phyloP scores from a whole-genome alignment of 495 filamentous ascomycete species.

The Lophiotrema nucula region DNA sequence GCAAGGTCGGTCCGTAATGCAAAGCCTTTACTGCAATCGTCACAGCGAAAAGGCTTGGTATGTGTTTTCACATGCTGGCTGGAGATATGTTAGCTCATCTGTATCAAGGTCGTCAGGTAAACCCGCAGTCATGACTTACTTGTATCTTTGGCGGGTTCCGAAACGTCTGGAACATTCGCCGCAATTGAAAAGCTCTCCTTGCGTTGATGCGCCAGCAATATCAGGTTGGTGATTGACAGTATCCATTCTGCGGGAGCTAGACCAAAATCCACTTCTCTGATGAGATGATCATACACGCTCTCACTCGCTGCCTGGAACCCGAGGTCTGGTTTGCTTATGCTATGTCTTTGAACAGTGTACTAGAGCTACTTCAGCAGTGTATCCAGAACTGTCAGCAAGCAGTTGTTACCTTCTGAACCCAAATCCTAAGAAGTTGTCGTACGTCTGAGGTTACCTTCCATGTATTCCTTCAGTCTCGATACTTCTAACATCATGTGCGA shows the following conservation, averaged over 20 bases:
- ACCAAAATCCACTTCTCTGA: background rate
- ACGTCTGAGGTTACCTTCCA: too few species aligned
- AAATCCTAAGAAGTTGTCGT: too few species aligned
- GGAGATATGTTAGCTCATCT: background rate
- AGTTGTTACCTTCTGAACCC: too few species aligned
- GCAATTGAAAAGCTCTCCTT: too few species aligned
- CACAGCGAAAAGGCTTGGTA: conserved; percentile 8
- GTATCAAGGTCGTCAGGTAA: too few species aligned
- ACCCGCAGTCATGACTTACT: too few species aligned
- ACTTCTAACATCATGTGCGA: too few species aligned
- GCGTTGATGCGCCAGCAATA: too few species aligned
- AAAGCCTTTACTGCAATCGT: conserved; percentile 2
- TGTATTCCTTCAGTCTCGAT: too few species aligned
- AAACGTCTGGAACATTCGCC: background rate
- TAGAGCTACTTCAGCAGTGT: too few species aligned
- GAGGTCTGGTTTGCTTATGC: background rate
- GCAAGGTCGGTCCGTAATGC: conserved; percentile 4
- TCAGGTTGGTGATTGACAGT: background rate
- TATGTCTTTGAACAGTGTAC: background rate
- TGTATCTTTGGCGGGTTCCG: background rate
- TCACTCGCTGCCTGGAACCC: background rate
- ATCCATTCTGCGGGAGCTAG: background rate
- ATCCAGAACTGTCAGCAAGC: too few species aligned
- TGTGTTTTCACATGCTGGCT: conserved; percentile 18
- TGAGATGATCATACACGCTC: background rate